Base-by-base conservation (phyloP, 345 rosid genomes). In the Ceriops tagal region DNA sequence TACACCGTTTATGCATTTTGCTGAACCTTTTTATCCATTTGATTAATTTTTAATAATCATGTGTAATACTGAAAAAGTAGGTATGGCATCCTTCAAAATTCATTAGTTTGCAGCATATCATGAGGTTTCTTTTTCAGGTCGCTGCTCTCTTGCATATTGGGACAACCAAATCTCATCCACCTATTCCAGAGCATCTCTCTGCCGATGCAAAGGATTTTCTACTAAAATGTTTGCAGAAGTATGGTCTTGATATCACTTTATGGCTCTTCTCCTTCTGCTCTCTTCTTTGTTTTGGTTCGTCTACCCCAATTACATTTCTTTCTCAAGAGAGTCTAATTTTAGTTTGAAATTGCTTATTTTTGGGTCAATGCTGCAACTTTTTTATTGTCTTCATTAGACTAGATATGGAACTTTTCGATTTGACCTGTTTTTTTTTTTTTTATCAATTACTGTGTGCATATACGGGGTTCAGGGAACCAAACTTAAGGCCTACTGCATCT, bases 121-220 rank as follows among this genome's bases (percentile, higher is more conserved):
- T 10, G n/a, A 37, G 28, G 46, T 18, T 74, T 34, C 13, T 22
- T 2, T 61, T 68, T 58, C 73, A 77, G 80, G 76, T 77, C 62
- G 80, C 80, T 51, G 80, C 80, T 32, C 73, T 77, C 62, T 77
- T 72, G n/a, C 80, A 77, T 58, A 77, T 77, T 64, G 80, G 80
- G 62, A 67, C 80, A 24, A 77, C 80, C 30, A 77, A 77, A 68
- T 72, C 80, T 21, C 80, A 77, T 53, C 80, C 76, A 57, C 76
- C 76, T 1, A 77, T 77, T 60, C 80, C 80, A 20, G 76, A 77
- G 46, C 80, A 77, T 62, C 76, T 77, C 5, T 77, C 80, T 32
- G 8, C 24, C 3, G 73, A 77, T 63, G 80, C 80, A 37, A 77
- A 71, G 64, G 80, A 72, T 56, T 77, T 77, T 61, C 73, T 77